Conservation (phyloP, 2,329 filamentous ascomycete genomes). For the Whalleya microplaca region DNA sequence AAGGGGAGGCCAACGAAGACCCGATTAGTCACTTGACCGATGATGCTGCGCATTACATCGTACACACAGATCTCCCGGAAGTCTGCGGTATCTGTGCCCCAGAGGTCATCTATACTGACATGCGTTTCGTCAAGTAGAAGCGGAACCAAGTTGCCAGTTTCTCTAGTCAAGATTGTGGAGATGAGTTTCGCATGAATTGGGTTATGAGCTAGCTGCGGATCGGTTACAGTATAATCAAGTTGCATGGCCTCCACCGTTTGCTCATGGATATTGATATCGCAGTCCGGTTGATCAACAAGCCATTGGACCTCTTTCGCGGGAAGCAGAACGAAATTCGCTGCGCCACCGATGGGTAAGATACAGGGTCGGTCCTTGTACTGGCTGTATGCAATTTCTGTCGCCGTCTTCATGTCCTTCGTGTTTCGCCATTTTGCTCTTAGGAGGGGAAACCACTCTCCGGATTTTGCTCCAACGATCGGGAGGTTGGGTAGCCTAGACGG, state of each 20-base stretch:
- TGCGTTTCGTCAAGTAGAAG: conserved; percentile 35
- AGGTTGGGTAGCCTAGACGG: conserved; percentile 33
- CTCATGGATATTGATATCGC: conserved; percentile 29
- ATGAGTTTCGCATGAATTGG: conserved; percentile 35
- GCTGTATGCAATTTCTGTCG: conserved; percentile 29
- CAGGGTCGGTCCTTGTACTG: conserved; percentile 31
- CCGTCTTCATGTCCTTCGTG: conserved; percentile 33
- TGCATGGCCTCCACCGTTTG: conserved; percentile 30
- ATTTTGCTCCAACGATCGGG: conserved; percentile 36
- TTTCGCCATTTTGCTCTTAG: conserved; percentile 38
- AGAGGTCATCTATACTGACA: conserved; percentile 30
- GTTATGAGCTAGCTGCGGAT: conserved; percentile 27
- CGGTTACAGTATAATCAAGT: conserved; percentile 31
- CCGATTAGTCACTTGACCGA: conserved; percentile 36
- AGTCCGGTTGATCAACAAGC: conserved; percentile 37
- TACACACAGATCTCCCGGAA: conserved; percentile 27
- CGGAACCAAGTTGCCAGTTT: conserved; percentile 38
- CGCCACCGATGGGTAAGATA: conserved; percentile 32
- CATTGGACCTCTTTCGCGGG: conserved; percentile 36
- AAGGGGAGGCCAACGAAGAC: conserved; percentile 37
- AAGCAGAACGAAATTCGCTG: conserved; percentile 30
- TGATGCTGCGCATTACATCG: conserved; percentile 30
- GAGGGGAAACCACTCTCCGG: conserved; percentile 41
- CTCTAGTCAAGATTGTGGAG: conserved; percentile 33
- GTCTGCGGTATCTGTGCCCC: conserved; percentile 26